Evolutionary conservation across 441 rosid genomes (phyloP).

Genomic region (Erodium trifolium): DNA sequence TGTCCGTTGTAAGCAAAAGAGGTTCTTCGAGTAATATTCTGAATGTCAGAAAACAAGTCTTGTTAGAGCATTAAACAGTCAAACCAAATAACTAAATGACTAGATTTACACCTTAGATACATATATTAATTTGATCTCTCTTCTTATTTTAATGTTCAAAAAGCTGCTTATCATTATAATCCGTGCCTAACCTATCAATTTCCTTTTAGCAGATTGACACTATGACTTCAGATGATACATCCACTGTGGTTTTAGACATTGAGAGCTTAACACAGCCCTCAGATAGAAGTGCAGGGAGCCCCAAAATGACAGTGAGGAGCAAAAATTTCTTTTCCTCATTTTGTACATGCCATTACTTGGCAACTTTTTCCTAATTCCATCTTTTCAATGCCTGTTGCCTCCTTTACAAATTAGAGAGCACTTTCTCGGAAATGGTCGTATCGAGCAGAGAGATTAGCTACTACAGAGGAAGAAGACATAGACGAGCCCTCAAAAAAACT

Average conservation of each 20-base stretch:
- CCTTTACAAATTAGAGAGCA: not conserved
- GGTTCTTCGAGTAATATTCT: not conserved
- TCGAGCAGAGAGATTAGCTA: slow-evolving; percentile 3
- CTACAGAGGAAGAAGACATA: not conserved
- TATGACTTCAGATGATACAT: not conserved
- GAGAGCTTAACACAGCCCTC: slow-evolving; percentile 2
- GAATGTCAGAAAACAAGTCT: not conserved
- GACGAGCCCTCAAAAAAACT: slow-evolving; percentile 2
- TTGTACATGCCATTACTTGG: not conserved
- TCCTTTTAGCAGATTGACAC: slow-evolving; percentile 1
- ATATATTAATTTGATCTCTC: too few relatives aligned
- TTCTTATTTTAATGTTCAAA: not conserved
- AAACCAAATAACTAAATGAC: not conserved
- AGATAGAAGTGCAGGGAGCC: slow-evolving; percentile 1
- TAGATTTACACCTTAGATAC: not conserved
- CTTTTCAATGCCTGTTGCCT: not conserved
- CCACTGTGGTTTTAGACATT: not conserved
- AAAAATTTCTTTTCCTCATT: not conserved
- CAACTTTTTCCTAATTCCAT: not conserved
- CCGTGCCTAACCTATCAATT: not conserved
- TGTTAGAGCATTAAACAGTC: not conserved
- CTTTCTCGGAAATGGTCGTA: not conserved
- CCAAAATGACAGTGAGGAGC: slow-evolving; percentile 5
- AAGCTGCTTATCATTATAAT: not conserved
- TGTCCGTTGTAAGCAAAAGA: not conserved